These are phyloP conservation scores for Paramecium biaurelia DNA, from an alignment of 73 alveolate species.

Conservation along the genomic window DNA sequence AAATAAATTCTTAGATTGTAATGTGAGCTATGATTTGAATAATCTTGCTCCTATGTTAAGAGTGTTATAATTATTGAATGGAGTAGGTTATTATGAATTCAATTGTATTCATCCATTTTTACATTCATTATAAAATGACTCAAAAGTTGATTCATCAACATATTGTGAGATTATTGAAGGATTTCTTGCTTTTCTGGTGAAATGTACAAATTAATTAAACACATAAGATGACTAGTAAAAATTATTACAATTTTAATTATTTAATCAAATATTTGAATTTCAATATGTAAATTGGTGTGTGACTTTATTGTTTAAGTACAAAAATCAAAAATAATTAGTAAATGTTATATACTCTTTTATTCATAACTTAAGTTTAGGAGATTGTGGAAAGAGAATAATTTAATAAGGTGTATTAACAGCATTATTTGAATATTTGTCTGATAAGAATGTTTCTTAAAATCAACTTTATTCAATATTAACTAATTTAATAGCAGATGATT, in stretches of 20 bases:
- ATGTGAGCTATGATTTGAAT: background rate
- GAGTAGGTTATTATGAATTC: background rate
- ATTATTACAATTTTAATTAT: background rate
- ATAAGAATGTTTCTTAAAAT: background rate
- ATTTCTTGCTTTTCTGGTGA: background rate
- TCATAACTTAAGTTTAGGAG: background rate
- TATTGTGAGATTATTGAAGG: background rate
- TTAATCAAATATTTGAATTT: background rate
- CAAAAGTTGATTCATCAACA: background rate
- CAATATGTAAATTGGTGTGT: background rate
- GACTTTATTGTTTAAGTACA: background rate
- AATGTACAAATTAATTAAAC: background rate
- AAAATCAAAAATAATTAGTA: background rate
- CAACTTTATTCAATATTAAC: background rate
- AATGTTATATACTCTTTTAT: background rate
- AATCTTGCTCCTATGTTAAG: background rate
- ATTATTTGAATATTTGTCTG: background rate
- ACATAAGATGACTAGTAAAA: background rate
- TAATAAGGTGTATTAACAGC: background rate
- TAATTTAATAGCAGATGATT: background rate
- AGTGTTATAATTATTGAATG: background rate
- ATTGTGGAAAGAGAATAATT: background rate
- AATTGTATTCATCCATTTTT: background rate
- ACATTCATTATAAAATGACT: background rate
- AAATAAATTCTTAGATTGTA: background rate